phyloP scores from a whole-genome alignment of 257 asterid species.

The Verbascum thapsus region DNA sequence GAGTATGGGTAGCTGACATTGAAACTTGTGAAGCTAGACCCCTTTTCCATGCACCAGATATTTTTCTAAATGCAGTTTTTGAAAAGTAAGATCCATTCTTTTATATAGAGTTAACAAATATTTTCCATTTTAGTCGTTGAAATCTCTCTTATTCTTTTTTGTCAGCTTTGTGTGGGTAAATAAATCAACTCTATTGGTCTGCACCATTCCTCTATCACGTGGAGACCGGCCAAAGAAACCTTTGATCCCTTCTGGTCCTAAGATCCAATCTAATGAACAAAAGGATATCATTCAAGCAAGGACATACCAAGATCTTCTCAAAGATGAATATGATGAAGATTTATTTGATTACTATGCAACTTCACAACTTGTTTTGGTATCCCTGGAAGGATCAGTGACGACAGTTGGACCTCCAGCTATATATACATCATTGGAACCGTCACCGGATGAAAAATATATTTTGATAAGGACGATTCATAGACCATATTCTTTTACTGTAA shows the following conservation, averaged over 20 bases:
- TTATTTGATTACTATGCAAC: conserved; percentile 88
- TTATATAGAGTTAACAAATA: background rate
- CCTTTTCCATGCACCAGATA: conserved; percentile 62
- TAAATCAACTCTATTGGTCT: conserved; percentile 82
- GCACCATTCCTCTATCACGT: conserved; percentile 88
- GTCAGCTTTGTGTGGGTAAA: conserved; percentile 90
- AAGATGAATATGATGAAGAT: conserved; percentile 87
- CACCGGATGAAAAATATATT: conserved; percentile 86
- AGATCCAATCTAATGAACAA: conserved; percentile 89
- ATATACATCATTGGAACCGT: conserved; percentile 90
- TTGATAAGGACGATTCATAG: conserved; percentile 71
- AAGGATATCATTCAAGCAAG: conserved; percentile 75
- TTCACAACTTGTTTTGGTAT: conserved; percentile 81
- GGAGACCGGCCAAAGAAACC: conserved; percentile 95
- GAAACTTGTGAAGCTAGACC: conserved; percentile 84
- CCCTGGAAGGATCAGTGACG: conserved; percentile 73
- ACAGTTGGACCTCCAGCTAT: conserved; percentile 81
- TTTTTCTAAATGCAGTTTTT: conserved; percentile 81
- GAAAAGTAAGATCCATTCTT: conserved; percentile 59
- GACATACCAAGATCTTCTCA: conserved; percentile 92
- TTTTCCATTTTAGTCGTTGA: conserved; percentile 22
- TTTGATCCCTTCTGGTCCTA: conserved; percentile 87
- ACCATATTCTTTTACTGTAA: conserved; percentile 86
- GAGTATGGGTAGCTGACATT: conserved; percentile 91
- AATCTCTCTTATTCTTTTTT: conserved; percentile 17